Evolutionary conservation across 1,139 yeast genomes (phyloP).

Genomic region (Candida sojae): DNA sequence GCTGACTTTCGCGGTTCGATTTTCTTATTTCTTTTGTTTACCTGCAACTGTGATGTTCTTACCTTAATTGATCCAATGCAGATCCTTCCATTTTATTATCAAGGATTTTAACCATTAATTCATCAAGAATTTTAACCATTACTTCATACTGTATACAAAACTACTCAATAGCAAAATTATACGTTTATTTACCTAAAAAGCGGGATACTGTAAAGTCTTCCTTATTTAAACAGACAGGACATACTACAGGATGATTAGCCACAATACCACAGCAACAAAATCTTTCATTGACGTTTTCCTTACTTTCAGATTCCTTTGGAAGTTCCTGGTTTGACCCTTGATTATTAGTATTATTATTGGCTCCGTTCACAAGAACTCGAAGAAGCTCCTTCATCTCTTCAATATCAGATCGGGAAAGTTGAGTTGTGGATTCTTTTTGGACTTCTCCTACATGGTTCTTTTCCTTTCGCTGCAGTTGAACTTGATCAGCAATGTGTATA

Average conservation of each 20-base stretch:
- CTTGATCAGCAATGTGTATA: neutral
- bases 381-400: neutral
- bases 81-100: neutral
- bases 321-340: neutral
- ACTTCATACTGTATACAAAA: neutral
- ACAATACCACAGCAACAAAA: neutral
- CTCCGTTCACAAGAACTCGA: neutral
- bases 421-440: neutral
- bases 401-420: neutral
- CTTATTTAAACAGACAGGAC: constrained; percentile 1
- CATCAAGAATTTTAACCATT: neutral
- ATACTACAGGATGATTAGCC: neutral
- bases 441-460: neutral
- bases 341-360: neutral
- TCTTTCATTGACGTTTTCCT: neutral
- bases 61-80: neutral
- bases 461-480: neutral
- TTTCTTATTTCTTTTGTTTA: neutral
- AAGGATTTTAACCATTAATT: neutral
- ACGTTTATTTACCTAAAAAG: neutral
- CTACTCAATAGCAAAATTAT: too few relatives aligned
- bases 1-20: neutral
- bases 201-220: constrained; percentile 3
- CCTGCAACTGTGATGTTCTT: neutral
- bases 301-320: too few relatives aligned